phyloP scores from a whole-genome alignment of 2,329 filamentous ascomycete species.

The Pestalotiopsis sp. region DNA sequence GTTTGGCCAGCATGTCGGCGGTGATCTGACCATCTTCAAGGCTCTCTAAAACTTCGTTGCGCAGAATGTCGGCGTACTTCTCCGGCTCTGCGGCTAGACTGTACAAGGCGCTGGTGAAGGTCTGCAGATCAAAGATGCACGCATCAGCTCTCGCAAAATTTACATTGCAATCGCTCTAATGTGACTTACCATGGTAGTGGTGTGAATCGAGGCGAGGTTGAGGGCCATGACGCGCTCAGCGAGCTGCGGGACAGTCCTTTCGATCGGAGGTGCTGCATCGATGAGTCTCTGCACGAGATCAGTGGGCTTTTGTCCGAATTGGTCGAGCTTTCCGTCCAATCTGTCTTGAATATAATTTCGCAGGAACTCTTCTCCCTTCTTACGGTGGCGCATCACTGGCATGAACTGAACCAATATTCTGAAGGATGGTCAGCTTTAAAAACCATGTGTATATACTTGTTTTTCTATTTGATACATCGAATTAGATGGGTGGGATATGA shows the following conservation, averaged over 20 bases:
- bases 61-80: slow-evolving; percentile 12
- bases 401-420: too few species aligned
- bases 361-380: slow-evolving; percentile 12
- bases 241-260: slow-evolving; percentile 13
- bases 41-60: slow-evolving; percentile 4
- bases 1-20: not conserved
- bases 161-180: not conserved
- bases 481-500: not conserved
- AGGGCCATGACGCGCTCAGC: slow-evolving; percentile 16
- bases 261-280: slow-evolving; percentile 15
- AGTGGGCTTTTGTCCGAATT: slow-evolving; percentile 9
- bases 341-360: slow-evolving; percentile 6
- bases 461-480: not conserved
- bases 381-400: slow-evolving; percentile 10
- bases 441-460: not conserved
- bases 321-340: slow-evolving; percentile 10
- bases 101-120: slow-evolving; percentile 12
- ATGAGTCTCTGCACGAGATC: slow-evolving; percentile 16
- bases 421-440: not conserved
- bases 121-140: not conserved
- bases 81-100: slow-evolving; percentile 11
- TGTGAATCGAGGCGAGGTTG: slow-evolving; percentile 16
- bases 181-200: slow-evolving; percentile 10
- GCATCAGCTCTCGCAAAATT: not conserved
- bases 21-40: slow-evolving; percentile 14